Percentiles rank a stretch among this genome's conserved stretches.
Evolutionary conservation across 495 filamentous ascomycete genomes (phyloP).

Genomic region (Ascobolus immersus): DNA sequence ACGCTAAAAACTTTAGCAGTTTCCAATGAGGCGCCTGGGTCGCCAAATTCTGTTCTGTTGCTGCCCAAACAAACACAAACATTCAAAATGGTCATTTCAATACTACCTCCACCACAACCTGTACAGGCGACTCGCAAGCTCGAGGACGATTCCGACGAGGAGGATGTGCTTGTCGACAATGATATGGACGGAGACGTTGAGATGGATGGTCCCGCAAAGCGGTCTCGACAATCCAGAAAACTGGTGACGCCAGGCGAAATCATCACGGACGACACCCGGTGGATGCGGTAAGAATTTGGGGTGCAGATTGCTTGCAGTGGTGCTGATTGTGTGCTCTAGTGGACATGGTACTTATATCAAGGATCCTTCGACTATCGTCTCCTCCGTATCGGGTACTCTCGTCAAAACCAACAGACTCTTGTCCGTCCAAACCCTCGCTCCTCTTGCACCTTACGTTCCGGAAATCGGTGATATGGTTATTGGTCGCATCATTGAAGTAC

Average conservation of each 20-base stretch:
- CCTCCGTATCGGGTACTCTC: constrained; percentile 66
- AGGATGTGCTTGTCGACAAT: too few relatives aligned
- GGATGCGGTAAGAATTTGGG: too few relatives aligned
- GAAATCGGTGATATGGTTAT: constrained; percentile 91
- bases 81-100: too few relatives aligned
- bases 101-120: too few relatives aligned
- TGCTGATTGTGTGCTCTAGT: too few relatives aligned
- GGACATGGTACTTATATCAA: constrained; percentile 18
- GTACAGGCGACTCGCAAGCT: too few relatives aligned
- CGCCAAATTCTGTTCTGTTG: too few relatives aligned
- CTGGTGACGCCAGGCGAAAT: constrained; percentile 76
- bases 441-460: constrained; percentile 77
- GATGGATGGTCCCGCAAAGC: constrained; percentile 3
- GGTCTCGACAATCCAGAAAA: constrained; percentile 14
- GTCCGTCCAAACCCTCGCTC: constrained; percentile 45
- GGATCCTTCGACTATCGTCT: constrained; percentile 15
- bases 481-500: constrained; percentile 77
- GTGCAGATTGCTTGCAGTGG: too few relatives aligned
- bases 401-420: constrained; percentile 88
- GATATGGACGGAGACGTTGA: constrained; percentile 5
- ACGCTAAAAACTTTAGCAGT: too few relatives aligned
- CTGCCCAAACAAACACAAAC: too few relatives aligned
- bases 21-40: too few relatives aligned
- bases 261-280: constrained; percentile 77
- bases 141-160: too few relatives aligned